These are phyloP conservation scores for Thraustochytrium sp. DNA, from an alignment of 352 stramenopile genomes.

Conservation along the genomic window DNA sequence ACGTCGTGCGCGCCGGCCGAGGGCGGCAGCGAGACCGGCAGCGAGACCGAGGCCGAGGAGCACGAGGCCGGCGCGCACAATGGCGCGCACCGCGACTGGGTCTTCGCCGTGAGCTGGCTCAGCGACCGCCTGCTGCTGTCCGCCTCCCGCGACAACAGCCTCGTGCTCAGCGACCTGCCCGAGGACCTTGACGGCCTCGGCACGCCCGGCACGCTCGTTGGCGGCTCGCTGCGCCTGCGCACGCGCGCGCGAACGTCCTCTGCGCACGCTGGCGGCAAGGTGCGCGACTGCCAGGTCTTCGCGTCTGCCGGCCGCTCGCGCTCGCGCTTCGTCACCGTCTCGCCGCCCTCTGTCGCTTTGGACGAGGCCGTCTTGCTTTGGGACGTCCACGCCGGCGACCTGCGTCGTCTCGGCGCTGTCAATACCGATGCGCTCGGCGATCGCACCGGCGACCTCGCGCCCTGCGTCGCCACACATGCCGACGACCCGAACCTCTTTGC, in stretches of 20 bases:
- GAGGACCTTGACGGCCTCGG: not conserved
- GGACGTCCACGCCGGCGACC: not conserved
- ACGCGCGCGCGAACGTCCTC: not conserved
- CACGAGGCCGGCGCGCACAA: too few relatives aligned
- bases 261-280: not conserved
- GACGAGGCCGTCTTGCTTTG: not conserved
- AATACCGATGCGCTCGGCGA: not conserved
- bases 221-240: not conserved
- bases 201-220: not conserved
- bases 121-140: not conserved
- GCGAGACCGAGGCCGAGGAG: too few relatives aligned
- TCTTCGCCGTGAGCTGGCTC: constrained; percentile 22
- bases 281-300: not conserved
- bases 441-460: not conserved
- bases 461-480: not conserved
- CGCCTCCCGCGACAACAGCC: not conserved
- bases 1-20: not conserved
- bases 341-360: not conserved
- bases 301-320: not conserved
- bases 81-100: constrained; percentile 1
- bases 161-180: not conserved
- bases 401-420: not conserved
- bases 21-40: too few relatives aligned
- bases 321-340: not conserved
- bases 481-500: not conserved